Evolutionary conservation across 257 asterid genomes (phyloP).

Genomic region (Solanum sparsipilum): DNA sequence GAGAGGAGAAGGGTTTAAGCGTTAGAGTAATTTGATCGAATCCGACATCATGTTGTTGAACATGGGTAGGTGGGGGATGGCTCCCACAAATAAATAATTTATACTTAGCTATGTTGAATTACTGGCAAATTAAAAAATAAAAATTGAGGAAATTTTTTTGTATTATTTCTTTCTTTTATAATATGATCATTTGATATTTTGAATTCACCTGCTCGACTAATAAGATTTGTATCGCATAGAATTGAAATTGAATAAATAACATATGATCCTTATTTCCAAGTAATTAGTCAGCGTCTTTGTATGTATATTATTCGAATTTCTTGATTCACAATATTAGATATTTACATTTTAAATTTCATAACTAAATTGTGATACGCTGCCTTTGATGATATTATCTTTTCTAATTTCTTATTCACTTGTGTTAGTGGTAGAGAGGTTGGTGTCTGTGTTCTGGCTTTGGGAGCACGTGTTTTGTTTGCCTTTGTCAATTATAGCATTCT

Average conservation of each 20-base stretch:
- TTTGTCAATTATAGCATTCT: too few species aligned
- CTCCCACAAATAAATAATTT: background rate
- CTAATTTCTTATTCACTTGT: too few species aligned
- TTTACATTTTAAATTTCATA: too few species aligned
- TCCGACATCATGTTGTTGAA: background rate
- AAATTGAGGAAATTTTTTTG: background rate
- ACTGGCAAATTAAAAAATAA: background rate
- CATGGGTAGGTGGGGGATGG: background rate
- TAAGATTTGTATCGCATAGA: background rate
- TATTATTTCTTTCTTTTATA: too few species aligned
- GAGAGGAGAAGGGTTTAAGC: background rate
- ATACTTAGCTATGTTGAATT: background rate
- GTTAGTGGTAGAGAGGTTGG: background rate
- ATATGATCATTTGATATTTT: background rate
- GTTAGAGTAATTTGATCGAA: background rate
- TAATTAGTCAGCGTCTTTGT: background rate
- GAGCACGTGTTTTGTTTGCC: background rate
- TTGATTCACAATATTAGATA: too few species aligned
- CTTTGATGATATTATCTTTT: accelerated
- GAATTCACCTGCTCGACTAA: background rate
- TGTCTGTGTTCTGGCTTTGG: background rate
- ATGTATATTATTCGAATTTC: too few species aligned
- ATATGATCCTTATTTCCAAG: background rate
- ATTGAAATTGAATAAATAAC: too few species aligned
- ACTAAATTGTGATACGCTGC: accelerated